phyloP scores from a whole-genome alignment of 2,329 filamentous ascomycete species.

The Ophiostoma ips region DNA sequence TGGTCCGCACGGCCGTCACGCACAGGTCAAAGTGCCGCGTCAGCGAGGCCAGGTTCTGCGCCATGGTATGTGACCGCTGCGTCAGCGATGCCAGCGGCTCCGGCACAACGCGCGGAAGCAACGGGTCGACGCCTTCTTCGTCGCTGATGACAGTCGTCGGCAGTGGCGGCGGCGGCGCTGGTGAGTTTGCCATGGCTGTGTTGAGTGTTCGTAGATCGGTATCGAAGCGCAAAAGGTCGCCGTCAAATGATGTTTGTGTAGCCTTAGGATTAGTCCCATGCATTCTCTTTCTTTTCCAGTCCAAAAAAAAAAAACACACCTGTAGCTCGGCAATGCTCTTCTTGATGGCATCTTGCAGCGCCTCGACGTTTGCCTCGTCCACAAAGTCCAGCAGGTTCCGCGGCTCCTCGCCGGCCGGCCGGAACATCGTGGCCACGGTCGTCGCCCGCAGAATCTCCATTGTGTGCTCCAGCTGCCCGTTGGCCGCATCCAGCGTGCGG shows the following conservation, averaged over 20 bases:
- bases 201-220: slow-evolving; percentile 55
- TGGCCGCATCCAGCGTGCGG: slow-evolving; percentile 50
- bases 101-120: slow-evolving; percentile 21
- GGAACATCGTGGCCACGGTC: slow-evolving; percentile 48
- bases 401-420: slow-evolving; percentile 41
- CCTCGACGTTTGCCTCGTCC: slow-evolving; percentile 55
- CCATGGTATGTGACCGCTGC: slow-evolving; percentile 67
- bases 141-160: not conserved
- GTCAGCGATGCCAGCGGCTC: slow-evolving; percentile 50
- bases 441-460: slow-evolving; percentile 51
- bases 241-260: slow-evolving; percentile 60
- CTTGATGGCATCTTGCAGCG: slow-evolving; percentile 52
- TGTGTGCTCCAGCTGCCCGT: slow-evolving; percentile 49
- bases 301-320: slow-evolving; percentile 18
- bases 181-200: slow-evolving; percentile 35
- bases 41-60: slow-evolving; percentile 62
- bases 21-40: slow-evolving; percentile 88
- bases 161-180: slow-evolving; percentile 18
- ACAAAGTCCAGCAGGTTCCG: slow-evolving; percentile 64
- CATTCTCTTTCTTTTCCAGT: not conserved
- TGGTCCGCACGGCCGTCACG: slow-evolving; percentile 79
- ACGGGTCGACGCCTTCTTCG: slow-evolving; percentile 3
- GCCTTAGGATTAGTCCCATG: slow-evolving; percentile 13
- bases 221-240: slow-evolving; percentile 62
- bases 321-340: slow-evolving; percentile 58